Evolutionary conservation across 176 grass and related monocot species (phyloP), one percentile per base, ranked within the genome.

Genomic region (Oryza punctata): DNA sequence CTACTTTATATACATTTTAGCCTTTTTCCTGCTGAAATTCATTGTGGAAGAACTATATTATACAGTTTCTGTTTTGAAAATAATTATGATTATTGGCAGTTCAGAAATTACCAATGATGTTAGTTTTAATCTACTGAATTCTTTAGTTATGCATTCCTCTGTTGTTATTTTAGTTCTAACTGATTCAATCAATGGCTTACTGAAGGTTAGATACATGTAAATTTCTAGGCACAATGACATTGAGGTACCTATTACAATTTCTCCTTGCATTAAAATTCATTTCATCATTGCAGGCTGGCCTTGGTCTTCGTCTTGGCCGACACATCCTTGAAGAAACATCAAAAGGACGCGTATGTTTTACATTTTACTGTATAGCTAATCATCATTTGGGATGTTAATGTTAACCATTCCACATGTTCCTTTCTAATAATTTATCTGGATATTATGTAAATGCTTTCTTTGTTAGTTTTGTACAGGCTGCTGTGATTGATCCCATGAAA

Each of bases 401-500:
- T 18, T 52, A 3, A 49, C 43, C 19, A 13, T 79, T 70, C 23
- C 2, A 35, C 12, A 77, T 86, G 25, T 13, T 81, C 24, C 19
- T 81, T 14, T 73, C 10, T 79, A 4, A 59, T 28, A 52, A 69
- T 77, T 82, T 54, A 37, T 57, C 63, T 79, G 28, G 35, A 84
- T 74, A 73, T 38, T 23, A 52, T 65, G 25, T 45, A 76, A 85
- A 50, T 63, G 16, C 37, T 87, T 63, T 16, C 33, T 45, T 89
- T 59, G 12, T 78, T 89, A 60, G 30, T 45, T 73, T 82, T 72
- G 12, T 82, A 49, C 86, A 98, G 96, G 64, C 71, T 86, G 78
- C 96, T 86, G 78, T 91, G 69, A 93, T 98, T 88, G 91, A 98
- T 95, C 96, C 96, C 44, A 80, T 82, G 89, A 95, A 93, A 82